phyloP scores from a whole-genome alignment of 2,329 filamentous ascomycete species.

The Pestalotiopsis sp. region DNA sequence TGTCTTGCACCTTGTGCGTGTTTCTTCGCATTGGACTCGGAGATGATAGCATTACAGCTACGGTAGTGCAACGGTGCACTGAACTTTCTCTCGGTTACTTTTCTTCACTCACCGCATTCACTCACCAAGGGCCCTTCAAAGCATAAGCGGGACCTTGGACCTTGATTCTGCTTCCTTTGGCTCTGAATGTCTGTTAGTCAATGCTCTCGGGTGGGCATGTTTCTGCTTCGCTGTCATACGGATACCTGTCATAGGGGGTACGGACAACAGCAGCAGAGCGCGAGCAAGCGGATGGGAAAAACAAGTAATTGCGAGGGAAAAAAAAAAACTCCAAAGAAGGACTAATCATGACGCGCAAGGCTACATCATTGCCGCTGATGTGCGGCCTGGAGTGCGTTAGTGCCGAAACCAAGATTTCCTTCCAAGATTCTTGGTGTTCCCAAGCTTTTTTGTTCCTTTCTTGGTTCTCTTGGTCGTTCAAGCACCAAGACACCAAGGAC shows the following conservation, averaged over 20 bases:
- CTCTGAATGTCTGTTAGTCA: background rate
- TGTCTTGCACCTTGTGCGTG: too few species aligned
- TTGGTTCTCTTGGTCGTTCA: too few species aligned
- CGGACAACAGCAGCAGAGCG: too few species aligned
- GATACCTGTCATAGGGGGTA: background rate
- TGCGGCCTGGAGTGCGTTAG: background rate
- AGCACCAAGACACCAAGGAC: background rate
- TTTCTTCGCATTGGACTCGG: too few species aligned
- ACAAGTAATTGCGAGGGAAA: background rate
- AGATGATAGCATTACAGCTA: too few species aligned
- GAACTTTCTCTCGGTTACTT: background rate
- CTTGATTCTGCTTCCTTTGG: background rate
- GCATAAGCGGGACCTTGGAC: too few species aligned
- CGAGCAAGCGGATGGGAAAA: background rate
- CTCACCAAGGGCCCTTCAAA: too few species aligned
- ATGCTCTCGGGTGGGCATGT: background rate
- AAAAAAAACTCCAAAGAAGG: too few species aligned
- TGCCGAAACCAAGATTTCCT: background rate
- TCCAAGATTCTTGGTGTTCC: background rate
- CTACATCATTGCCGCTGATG: background rate
- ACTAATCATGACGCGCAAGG: background rate
- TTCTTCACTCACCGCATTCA: background rate
- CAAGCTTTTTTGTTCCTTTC: too few species aligned
- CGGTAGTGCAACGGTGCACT: background rate
- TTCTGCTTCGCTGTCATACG: background rate